These are phyloP conservation scores for Leccinum subtestaceum DNA, from an alignment of 768 basidiomycete genomes.

Conservation along the genomic window DNA sequence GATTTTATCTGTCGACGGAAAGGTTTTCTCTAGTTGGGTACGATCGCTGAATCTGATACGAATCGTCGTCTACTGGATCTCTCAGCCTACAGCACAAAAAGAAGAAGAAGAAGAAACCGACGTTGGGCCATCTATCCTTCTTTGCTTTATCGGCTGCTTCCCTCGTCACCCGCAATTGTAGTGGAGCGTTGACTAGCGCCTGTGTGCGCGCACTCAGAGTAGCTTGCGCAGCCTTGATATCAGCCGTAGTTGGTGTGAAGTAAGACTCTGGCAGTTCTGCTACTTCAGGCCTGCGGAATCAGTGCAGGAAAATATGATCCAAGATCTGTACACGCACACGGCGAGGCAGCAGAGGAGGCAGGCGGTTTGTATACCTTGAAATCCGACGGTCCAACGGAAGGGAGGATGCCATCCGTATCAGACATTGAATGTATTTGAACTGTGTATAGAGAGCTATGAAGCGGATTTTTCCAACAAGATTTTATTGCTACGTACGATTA, in stretches of 20 bases:
- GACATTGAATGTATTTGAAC: constrained; percentile 22
- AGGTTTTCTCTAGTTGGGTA: constrained; percentile 74
- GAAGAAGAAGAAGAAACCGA: constrained; percentile 26
- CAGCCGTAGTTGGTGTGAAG: constrained; percentile 68
- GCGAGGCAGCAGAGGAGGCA: constrained; percentile 24
- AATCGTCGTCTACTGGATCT: constrained; percentile 63
- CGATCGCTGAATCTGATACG: constrained; percentile 80
- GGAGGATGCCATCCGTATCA: constrained; percentile 15
- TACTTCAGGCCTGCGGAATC: constrained; percentile 24
- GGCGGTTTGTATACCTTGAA: constrained; percentile 54
- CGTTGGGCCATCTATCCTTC: constrained; percentile 70
- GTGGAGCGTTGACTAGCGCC: constrained; percentile 64
- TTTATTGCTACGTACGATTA: constrained; percentile 8
- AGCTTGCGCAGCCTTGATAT: constrained; percentile 66
- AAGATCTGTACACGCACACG: constrained; percentile 32
- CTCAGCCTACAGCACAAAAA: constrained; percentile 11
- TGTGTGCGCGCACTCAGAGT: constrained; percentile 59
- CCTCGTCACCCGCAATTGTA: constrained; percentile 60
- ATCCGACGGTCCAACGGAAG: constrained; percentile 14
- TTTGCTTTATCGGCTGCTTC: constrained; percentile 62
- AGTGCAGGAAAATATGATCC: constrained; percentile 1
- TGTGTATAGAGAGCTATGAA: constrained; percentile 13
- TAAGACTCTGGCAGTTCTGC: constrained; percentile 67
- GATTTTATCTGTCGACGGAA: constrained; percentile 78
- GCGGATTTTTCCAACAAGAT: constrained; percentile 15